A percentile compares a stretch with the other conserved stretches of the same genome.
These are phyloP conservation scores for Meira nashicola DNA, from an alignment of 1,284 basidiomycete species.

Conservation along the genomic window DNA sequence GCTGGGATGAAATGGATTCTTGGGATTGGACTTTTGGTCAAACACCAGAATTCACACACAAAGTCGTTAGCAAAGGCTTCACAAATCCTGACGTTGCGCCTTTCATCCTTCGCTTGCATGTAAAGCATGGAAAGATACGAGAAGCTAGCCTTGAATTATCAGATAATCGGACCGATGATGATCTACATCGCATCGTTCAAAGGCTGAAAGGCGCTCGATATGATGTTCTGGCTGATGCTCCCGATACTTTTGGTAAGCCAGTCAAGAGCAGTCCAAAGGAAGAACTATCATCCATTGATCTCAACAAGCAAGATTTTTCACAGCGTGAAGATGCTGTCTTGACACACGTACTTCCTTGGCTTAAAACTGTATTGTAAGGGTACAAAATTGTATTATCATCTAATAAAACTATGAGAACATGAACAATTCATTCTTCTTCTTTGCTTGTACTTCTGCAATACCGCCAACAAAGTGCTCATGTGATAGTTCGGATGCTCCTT, in stretches of 20 bases:
- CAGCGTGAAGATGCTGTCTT: no score
- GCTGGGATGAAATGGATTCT: slow-evolving; percentile 58
- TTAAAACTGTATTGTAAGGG: no score
- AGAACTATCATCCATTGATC: no score
- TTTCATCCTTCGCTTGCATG: slow-evolving; percentile 7
- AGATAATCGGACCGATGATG: slow-evolving; percentile 12
- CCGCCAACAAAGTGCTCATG: slow-evolving; percentile 53
- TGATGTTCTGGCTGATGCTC: slow-evolving; percentile 32
- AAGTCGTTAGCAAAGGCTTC: slow-evolving; percentile 12
- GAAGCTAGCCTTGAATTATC: slow-evolving; percentile 7
- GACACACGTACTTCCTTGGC: no score
- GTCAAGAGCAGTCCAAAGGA: no score
- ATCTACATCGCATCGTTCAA: slow-evolving; percentile 13
- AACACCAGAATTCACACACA: slow-evolving; percentile 78
- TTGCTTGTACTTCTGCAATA: slow-evolving; percentile 52
- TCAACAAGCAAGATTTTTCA: no score
- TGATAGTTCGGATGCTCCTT: slow-evolving; percentile 68
- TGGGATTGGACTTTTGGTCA: slow-evolving; percentile 95
- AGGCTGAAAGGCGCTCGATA: slow-evolving; percentile 23
- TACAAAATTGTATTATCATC: no score
- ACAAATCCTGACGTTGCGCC: slow-evolving; percentile 8
- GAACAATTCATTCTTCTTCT: slow-evolving; percentile 37
- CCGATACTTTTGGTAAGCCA: not conserved
- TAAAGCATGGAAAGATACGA: slow-evolving; percentile 3
- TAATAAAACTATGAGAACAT: slow-evolving; percentile 9